Evolutionary conservation across 1,139 yeast genomes (phyloP).

Genomic region (Kodamaea plutei): DNA sequence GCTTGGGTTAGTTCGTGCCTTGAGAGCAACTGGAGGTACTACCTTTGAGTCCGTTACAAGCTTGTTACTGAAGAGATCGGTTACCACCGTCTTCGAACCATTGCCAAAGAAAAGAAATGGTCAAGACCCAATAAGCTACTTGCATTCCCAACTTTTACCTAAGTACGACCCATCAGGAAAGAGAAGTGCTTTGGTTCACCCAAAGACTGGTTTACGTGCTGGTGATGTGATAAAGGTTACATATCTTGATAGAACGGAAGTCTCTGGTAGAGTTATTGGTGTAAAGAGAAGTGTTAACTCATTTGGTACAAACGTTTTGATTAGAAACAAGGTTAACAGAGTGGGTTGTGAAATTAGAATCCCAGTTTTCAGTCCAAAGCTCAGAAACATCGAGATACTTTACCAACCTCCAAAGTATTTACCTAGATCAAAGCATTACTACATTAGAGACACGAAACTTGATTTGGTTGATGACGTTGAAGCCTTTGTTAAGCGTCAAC

Average conservation of each 20-base stretch:
- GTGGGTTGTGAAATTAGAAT: conserved; percentile 79
- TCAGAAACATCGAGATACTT: conserved; percentile 69
- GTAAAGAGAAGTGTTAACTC: conserved; percentile 59
- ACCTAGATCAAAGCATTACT: conserved; percentile 77
- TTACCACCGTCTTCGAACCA: conserved; percentile 48
- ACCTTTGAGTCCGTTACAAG: too few species aligned
- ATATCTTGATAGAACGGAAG: conserved; percentile 64
- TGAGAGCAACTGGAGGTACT: too few species aligned
- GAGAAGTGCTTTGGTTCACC: conserved; percentile 59
- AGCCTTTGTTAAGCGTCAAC: conserved; percentile 30
- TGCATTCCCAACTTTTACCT: conserved; percentile 47
- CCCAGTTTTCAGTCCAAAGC: conserved; percentile 73
- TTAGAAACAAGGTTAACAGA: conserved; percentile 76
- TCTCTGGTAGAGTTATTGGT: conserved; percentile 74
- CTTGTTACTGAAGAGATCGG: conserved; percentile 9
- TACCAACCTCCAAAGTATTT: conserved; percentile 69
- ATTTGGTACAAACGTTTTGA: conserved; percentile 64
- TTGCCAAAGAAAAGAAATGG: conserved; percentile 52
- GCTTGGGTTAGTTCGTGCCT: conserved; percentile 15
- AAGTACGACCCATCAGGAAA: conserved; percentile 71
- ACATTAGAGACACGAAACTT: conserved; percentile 75
- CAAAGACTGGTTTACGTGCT: conserved; percentile 53
- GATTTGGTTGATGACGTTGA: conserved; percentile 76
- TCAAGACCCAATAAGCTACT: conserved; percentile 40
- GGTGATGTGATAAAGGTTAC: conserved; percentile 82